Conservation (phyloP, 257 asterid genomes). For the Capsicum baccatum region DNA sequence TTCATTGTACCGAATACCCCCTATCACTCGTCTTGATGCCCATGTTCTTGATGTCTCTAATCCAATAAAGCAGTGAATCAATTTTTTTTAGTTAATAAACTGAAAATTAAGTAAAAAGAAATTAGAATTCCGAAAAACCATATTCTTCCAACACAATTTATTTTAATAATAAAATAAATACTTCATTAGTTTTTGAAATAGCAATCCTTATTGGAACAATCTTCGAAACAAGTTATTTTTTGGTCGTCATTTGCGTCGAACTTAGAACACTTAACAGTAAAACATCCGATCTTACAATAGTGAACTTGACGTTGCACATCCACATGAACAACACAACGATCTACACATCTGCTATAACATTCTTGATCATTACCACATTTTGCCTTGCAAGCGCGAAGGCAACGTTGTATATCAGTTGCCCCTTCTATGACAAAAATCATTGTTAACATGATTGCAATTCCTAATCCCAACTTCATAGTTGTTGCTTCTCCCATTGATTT, state of each 20-base stretch:
- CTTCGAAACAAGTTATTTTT: conserved; percentile 16
- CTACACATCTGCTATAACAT: not conserved
- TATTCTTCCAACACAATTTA: not conserved
- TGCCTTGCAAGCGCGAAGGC: not conserved
- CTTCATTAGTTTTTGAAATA: not conserved
- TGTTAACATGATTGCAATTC: not conserved
- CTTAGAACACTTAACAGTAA: not conserved
- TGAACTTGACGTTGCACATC: not conserved
- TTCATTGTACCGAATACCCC: too few species aligned
- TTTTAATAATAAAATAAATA: not conserved
- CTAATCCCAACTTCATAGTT: not conserved
- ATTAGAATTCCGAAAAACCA: not conserved
- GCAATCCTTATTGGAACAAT: conserved; percentile 14
- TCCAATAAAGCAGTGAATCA: not conserved
- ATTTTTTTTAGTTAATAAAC: not conserved
- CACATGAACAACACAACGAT: not conserved
- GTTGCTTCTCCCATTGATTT: not conserved
- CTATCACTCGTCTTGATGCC: not conserved
- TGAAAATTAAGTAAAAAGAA: not conserved
- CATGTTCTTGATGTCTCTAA: not conserved
- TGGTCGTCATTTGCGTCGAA: not conserved
- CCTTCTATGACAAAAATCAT: not conserved
- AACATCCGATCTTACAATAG: conserved; percentile 21
- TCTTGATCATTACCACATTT: not conserved
- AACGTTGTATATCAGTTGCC: not conserved